Evolutionary conservation across 441 rosid genomes (phyloP).

Genomic region (Arabidopsis lyrata): DNA sequence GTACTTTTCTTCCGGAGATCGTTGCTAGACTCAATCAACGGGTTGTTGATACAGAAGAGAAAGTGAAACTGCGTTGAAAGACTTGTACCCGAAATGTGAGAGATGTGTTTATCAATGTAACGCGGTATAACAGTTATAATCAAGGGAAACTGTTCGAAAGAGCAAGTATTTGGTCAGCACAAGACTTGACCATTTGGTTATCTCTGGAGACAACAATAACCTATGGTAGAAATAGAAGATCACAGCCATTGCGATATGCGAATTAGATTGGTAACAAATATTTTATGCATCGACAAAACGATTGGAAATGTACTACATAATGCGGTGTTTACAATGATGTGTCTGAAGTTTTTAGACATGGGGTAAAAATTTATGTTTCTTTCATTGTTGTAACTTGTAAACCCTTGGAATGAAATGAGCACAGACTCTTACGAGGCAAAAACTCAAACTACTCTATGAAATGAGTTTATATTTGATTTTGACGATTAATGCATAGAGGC

Average conservation of each 20-base stretch:
- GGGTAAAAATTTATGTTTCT: conserved; percentile 1
- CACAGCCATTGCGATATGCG: background rate
- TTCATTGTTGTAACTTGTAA: background rate
- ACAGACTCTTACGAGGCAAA: conserved; percentile 22
- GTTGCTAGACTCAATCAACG: conserved; percentile 76
- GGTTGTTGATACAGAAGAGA: conserved; percentile 84
- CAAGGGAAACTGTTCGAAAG: conserved; percentile 58
- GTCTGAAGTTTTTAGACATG: conserved; percentile 7
- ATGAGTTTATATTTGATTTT: conserved; percentile 43
- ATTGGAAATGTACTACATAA: background rate
- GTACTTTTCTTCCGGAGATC: conserved; percentile 72
- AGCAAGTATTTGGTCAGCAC: conserved; percentile 59
- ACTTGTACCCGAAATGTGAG: conserved; percentile 68
- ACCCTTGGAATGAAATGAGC: conserved; percentile 8
- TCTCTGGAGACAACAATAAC: conserved; percentile 33
- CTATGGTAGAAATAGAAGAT: background rate
- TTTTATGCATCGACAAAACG: background rate
- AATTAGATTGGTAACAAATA: background rate
- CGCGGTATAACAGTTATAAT: conserved; percentile 65
- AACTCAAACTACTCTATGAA: background rate
- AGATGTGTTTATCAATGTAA: conserved; percentile 35
- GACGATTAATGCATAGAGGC: conserved; percentile 50
- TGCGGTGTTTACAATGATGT: conserved; percentile 7
- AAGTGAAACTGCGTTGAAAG: conserved; percentile 71
- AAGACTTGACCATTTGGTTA: conserved; percentile 26